These are phyloP conservation scores for Bullera alba DNA, from an alignment of 768 basidiomycete genomes.

Conservation along the genomic window DNA sequence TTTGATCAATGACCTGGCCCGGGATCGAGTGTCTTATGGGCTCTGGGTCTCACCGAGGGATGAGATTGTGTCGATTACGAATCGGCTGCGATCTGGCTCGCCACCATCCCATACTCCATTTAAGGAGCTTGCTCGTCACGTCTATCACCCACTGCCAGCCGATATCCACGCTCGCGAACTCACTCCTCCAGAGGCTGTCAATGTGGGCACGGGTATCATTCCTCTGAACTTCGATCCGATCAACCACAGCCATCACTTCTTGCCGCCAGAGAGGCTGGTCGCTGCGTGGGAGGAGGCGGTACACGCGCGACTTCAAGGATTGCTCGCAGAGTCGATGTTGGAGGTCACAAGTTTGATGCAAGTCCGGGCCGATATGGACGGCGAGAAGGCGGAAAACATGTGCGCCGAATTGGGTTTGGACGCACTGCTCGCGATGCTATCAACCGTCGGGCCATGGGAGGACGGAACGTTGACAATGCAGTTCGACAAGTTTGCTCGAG, in stretches of 20 bases:
- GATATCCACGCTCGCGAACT: neutral
- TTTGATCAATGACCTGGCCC: conserved; percentile 11
- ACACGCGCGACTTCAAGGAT: neutral
- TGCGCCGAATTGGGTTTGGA: neutral
- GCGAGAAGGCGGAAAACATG: neutral
- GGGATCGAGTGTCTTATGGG: conserved; percentile 15
- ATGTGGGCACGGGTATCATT: neutral
- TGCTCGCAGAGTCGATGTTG: neutral
- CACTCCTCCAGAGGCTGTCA: neutral
- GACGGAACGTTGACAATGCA: neutral
- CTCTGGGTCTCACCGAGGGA: conserved; percentile 20
- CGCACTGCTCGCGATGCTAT: neutral
- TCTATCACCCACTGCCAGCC: neutral
- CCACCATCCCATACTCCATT: neutral
- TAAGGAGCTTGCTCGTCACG: neutral
- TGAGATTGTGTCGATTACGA: conserved; percentile 2
- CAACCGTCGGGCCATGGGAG: neutral
- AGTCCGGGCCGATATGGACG: neutral
- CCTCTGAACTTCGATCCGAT: neutral
- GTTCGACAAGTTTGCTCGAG: neutral
- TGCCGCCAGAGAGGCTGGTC: neutral
- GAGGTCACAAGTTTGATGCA: neutral
- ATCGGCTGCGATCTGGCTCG: neutral
- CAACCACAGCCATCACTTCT: too few species aligned
- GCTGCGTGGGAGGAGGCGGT: neutral